Conservation (phyloP, 2,329 filamentous ascomycete genomes). For the Diaporthe citrichinensis region DNA sequence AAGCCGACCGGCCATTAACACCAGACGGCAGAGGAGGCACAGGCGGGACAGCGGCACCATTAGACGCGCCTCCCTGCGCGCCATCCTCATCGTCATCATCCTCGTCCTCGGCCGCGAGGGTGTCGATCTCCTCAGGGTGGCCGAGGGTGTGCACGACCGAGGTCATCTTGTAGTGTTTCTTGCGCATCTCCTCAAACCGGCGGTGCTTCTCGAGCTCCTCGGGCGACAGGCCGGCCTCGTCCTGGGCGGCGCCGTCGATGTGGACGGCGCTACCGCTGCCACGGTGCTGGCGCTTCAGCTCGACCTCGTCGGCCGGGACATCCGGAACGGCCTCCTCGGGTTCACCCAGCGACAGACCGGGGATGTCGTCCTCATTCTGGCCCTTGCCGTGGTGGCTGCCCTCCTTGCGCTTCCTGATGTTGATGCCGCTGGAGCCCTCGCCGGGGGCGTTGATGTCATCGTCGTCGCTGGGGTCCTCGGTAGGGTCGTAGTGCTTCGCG, state of each 20-base stretch:
- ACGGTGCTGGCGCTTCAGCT: slow-evolving; percentile 43
- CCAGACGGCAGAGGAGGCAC: slow-evolving; percentile 60
- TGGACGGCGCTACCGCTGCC: slow-evolving; percentile 79
- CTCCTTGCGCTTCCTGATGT: slow-evolving; percentile 44
- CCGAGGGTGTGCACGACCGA: slow-evolving; percentile 91
- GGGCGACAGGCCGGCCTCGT: slow-evolving; percentile 65
- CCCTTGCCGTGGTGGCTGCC: slow-evolving; percentile 39
- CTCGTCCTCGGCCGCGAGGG: slow-evolving; percentile 72
- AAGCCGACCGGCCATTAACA: slow-evolving; percentile 48
- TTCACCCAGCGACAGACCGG: slow-evolving; percentile 91
- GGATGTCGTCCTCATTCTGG: slow-evolving; percentile 80
- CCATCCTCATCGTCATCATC: slow-evolving; percentile 52
- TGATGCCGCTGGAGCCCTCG: slow-evolving; percentile 63
- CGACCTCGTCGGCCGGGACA: slow-evolving; percentile 48
- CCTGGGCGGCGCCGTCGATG: slow-evolving; percentile 74
- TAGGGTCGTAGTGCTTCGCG: slow-evolving; percentile 90
- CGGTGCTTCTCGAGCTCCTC: slow-evolving; percentile 93
- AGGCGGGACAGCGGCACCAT: slow-evolving; percentile 50
- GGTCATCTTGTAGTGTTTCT: slow-evolving; percentile 99
- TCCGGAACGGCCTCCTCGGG: slow-evolving; percentile 81
- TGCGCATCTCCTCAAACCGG: slow-evolving; percentile 90
- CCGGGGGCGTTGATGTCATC: slow-evolving; percentile 78
- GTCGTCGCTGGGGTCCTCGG: slow-evolving; percentile 89
- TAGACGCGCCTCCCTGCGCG: slow-evolving; percentile 44
- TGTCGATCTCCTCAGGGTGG: slow-evolving; percentile 76